These are phyloP conservation scores for Camellia oleifera DNA, from an alignment of 179 eudicot species.

Conservation along the genomic window DNA sequence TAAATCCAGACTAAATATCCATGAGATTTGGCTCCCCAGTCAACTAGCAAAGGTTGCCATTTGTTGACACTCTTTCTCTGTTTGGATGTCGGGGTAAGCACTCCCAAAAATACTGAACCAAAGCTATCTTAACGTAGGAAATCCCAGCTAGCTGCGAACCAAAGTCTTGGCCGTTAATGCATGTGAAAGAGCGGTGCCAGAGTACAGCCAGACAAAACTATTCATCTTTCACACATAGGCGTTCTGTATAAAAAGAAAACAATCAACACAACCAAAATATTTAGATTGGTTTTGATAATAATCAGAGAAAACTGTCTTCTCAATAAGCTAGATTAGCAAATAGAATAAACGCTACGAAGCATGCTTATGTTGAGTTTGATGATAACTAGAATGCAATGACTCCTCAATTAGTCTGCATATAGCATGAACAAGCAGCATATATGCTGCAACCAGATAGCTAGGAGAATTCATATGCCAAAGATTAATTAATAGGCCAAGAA, in stretches of 20 bases:
- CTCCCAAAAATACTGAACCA: not conserved
- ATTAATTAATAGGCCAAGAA: not conserved
- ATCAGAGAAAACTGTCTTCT: not conserved
- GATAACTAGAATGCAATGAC: not conserved
- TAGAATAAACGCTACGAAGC: not conserved
- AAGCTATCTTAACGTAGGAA: not conserved
- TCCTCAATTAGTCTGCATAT: not conserved
- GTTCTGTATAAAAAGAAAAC: conserved; percentile 30
- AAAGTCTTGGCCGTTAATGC: conserved; percentile 23
- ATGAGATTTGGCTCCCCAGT: not conserved
- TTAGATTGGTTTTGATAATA: not conserved
- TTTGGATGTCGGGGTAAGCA: not conserved
- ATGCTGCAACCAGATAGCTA: not conserved
- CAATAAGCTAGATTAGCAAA: not conserved
- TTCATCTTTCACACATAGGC: conserved; percentile 36
- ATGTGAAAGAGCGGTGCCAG: conserved; percentile 4
- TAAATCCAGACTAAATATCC: conserved; percentile 9
- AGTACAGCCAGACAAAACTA: not conserved
- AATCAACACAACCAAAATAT: not conserved
- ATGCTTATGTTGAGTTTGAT: not conserved
- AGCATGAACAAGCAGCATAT: not conserved
- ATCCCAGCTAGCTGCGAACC: not conserved
- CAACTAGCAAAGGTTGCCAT: not conserved
- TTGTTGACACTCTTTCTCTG: not conserved
- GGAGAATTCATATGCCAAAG: not conserved